phyloP scores from a whole-genome alignment of 2,329 filamentous ascomycete species.

The Penicillium expansum region DNA sequence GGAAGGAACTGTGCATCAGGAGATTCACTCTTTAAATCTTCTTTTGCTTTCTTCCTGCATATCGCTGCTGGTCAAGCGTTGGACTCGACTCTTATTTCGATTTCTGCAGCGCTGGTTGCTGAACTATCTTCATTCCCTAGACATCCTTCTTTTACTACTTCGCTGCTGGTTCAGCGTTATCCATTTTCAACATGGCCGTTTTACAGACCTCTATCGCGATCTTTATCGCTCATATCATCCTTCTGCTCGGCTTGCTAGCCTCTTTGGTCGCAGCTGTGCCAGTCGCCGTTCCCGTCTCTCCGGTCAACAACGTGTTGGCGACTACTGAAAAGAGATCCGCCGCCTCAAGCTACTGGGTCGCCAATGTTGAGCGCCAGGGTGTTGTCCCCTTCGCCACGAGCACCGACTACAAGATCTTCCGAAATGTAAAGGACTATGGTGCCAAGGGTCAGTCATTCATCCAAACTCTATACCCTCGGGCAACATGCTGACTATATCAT shows the following conservation, averaged over 20 bases:
- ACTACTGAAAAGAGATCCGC: constrained; percentile 12
- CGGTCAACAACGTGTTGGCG: constrained; percentile 7
- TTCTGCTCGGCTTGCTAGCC: constrained; percentile 31
- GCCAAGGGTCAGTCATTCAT: constrained; percentile 60
- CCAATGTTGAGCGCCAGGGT: constrained; percentile 67
- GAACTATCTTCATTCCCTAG: constrained; percentile 21
- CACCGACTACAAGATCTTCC: constrained; percentile 66
- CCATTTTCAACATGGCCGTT: constrained; percentile 25
- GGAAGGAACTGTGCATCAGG: constrained; percentile 5
- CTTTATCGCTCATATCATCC: constrained; percentile 31
- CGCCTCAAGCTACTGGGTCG: constrained; percentile 66
- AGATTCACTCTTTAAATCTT: constrained; percentile 11
- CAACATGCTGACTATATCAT: constrained; percentile 28
- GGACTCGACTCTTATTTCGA: neutral
- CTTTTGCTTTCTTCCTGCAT: neutral
- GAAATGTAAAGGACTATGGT: constrained; percentile 74
- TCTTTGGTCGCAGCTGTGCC: constrained; percentile 35
- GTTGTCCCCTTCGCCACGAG: constrained; percentile 60
- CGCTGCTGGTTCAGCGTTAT: constrained; percentile 34
- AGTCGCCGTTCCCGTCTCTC: constrained; percentile 17
- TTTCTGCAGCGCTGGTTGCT: constrained; percentile 30
- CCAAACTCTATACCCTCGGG: neutral
- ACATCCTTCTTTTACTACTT: constrained; percentile 3
- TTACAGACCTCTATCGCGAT: constrained; percentile 27
- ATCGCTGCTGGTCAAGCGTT: constrained; percentile 18